Base-by-base conservation (phyloP, 768 basidiomycete species). In the Lanmaoa rubissima region DNA sequence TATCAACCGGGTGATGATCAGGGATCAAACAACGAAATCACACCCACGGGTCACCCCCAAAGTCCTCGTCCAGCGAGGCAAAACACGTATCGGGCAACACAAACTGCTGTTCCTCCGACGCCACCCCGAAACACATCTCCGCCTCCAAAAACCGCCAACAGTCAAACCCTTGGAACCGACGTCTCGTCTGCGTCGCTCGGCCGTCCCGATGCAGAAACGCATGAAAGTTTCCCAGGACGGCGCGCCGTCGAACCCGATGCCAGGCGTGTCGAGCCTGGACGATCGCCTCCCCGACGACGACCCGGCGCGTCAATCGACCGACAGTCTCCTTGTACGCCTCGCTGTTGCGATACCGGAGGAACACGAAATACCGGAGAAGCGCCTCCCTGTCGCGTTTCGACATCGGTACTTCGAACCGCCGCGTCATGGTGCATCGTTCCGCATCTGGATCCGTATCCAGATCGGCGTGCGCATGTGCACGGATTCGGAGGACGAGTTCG, bases 301-400 rank as follows among this genome's bases (percentile, higher is more conserved):
- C 59, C 5, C 65, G 61, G 2, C 58, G 60, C 9, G 73, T 73
- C 24, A 70, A 58, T 6, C 63, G 57, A 0, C 45, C 57, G 32
- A 82, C 67, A 12, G 75, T 75, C 44, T 76, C 65, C 24, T 65
- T 61, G 59, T 83, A 85, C 13, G 74, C 75, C 10, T 70, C 67
- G 60, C 81, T 78, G 56, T 85, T 85, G 14, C 84, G 73, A 58
- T 82, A 85, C n/a, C 83, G 77, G 0, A 85, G 69, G 59, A 85
- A 84, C 12, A 78, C 70, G 43, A 84, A 75, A 63, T 79, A 85
- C 56, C 76, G 78, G 11, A 79, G 74, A 2, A 85, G 58, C n/a
- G 65, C 65, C 39, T 78, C 75, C 14, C 77, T 66, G 31, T 59
- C 59, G 26, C 65, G 67, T 36, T 61, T 61, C 11, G 69, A 60